Base-by-base conservation (phyloP, 2,329 filamentous ascomycete species). In the Cadophora gregata region DNA sequence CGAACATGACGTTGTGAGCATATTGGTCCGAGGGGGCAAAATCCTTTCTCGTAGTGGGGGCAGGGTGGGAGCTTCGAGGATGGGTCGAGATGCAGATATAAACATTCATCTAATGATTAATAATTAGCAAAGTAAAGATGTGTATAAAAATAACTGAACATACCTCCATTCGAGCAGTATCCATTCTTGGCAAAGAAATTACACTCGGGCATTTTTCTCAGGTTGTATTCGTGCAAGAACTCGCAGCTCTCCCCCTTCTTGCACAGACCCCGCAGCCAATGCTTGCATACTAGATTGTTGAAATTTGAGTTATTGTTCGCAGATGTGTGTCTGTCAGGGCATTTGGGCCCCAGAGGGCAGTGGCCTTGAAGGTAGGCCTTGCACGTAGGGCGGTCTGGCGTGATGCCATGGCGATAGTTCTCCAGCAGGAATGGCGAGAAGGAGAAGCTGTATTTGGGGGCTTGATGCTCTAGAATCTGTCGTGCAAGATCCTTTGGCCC, bases 171-270 rank as follows among this genome's bases (percentile, higher is more conserved):
- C 70, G 92, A 93, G 81, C 96, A 99, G 79, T 96, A 97, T 64
- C 93, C 93, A 77, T 96, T 97, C 68, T 93, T 88, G 66, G 93
- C 90, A 81, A 95, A 98, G 80, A 97, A 97, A 77, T 97, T 97
- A 82, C 96, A 99, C 82, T 98, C 96, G 70, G 96, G 94, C 93
- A 98, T 98, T 80, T 96, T 94, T 70, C 96, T 90, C 73, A 99
- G 86, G 81, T 99, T 98, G 84, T 97, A 99, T 81, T 98, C 96
- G 84, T 99, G 96, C 59, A 98, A 84, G 76, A 98, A 99, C 82
- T 99, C 96, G 88, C 96, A 99, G 73, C 89, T 88, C 77, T 97
- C 91, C 75, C 95, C 96, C 81, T 98, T 98, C 78, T 99, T 99
- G 85, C 96, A 99, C 24, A 99, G 88, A 0, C 94, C 95, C 71